These are phyloP conservation scores for Mucor piriformis DNA, from an alignment of 371 early-diverging fungal genomes.

Conservation along the genomic window DNA sequence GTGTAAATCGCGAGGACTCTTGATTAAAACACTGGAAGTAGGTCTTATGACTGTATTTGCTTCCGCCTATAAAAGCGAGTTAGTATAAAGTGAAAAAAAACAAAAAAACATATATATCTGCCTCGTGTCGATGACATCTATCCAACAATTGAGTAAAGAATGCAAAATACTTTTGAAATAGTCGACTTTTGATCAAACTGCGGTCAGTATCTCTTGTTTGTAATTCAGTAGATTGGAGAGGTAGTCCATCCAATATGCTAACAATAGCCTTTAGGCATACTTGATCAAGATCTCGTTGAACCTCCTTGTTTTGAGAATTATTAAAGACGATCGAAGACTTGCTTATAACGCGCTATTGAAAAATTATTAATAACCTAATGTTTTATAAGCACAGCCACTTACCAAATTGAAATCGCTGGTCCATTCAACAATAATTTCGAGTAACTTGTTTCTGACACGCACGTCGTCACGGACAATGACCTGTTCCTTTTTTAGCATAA, in stretches of 20 bases:
- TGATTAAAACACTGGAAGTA: slow-evolving; percentile 13
- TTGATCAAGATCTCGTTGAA: slow-evolving; percentile 79
- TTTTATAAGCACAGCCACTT: slow-evolving; percentile 9
- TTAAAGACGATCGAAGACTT: not conserved
- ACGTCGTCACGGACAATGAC: slow-evolving; percentile 83
- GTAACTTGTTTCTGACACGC: slow-evolving; percentile 75
- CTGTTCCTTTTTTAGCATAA: slow-evolving; percentile 77
- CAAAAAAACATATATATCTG: not conserved
- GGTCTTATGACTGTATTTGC: not conserved
- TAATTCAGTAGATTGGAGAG: slow-evolving; percentile 70
- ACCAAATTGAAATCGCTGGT: slow-evolving; percentile 72
- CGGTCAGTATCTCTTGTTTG: slow-evolving; percentile 59
- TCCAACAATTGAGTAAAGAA: slow-evolving; percentile 87
- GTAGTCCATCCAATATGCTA: slow-evolving; percentile 73
- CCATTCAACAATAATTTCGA: slow-evolving; percentile 83
- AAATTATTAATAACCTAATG: not conserved
- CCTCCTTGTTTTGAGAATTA: slow-evolving; percentile 47
- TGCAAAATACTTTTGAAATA: slow-evolving; percentile 83
- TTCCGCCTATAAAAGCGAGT: slow-evolving; percentile 16
- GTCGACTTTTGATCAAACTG: slow-evolving; percentile 64
- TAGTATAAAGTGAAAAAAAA: not conserved
- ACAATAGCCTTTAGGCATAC: slow-evolving; percentile 84
- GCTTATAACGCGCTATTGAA: slow-evolving; percentile 17
- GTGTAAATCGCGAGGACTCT: slow-evolving; percentile 48
- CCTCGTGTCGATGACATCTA: slow-evolving; percentile 71